Base-by-base conservation (phyloP, 2,329 filamentous ascomycete genomes). In the Ophiocordyceps polyrhachis-furcata region DNA sequence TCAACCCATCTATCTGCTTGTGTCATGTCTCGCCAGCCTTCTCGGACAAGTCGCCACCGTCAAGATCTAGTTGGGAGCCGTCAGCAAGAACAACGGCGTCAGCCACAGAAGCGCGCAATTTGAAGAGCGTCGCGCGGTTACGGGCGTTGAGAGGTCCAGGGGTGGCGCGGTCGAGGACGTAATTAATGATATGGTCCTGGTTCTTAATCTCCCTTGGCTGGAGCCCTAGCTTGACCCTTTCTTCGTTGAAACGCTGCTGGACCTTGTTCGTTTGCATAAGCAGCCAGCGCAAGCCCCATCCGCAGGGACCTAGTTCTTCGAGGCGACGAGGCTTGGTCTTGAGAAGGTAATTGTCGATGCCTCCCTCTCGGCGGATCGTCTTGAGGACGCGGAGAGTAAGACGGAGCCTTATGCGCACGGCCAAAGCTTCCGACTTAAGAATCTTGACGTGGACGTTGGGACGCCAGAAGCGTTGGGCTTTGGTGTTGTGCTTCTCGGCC, bases 211-310 rank as follows among this genome's bases (percentile, higher is more conserved):
- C 53, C 49, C 54, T 60, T 15, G 62, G 61, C 43, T 60, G 54
- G 47, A 94, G 56, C 0, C 85, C 83, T 43, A 91, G 59, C 19
- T 65, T 65, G 47, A 68, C 64, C 48, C 86, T 69, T 66, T 94
- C 71, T 43, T 64, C 59, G 40, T 72, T 71, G 56, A 87, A 83
- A 51, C 74, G 68, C 51, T 73, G 71, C 59, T 79, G 76, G 43
- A 93, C 73, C 19, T 65, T 64, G 1, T 56, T 55, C 5, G 79
- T 87, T 66, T 89, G 84, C 80, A 95, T 86, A 49, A 98, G 69
- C 49, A 83, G 74, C 83, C 87, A 95, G 51, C 91, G 71, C 56
- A 98, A 66, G 53, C 80, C 76, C 91, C 91, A 98, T 7, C 91
- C 91, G 51, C 81, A 81, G 44, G 89, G 78, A 5, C 91, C 91